phyloP scores from a whole-genome alignment of 2,329 filamentous ascomycete species.

The Conoideocrella luteorostrata region DNA sequence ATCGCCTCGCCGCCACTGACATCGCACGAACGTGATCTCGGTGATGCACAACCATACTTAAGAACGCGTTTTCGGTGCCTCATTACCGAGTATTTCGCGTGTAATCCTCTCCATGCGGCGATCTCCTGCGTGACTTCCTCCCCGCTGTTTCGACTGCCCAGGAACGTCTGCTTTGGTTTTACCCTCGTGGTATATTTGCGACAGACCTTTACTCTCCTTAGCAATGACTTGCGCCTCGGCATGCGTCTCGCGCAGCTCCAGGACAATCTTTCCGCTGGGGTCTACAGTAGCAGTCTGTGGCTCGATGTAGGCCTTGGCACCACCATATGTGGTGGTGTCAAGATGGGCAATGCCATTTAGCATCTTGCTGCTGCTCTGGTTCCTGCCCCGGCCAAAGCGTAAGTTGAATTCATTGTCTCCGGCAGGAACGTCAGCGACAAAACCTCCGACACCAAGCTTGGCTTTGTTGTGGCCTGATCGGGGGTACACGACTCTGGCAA shows the following conservation, averaged over 20 bases:
- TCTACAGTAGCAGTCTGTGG: constrained; percentile 38
- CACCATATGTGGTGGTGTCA: constrained; percentile 43
- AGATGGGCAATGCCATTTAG: constrained; percentile 33
- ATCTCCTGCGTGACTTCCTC: constrained; percentile 10
- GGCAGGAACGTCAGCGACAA: constrained; percentile 37
- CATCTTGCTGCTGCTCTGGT: constrained; percentile 18
- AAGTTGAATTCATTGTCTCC: constrained; percentile 38
- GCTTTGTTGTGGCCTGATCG: constrained; percentile 26
- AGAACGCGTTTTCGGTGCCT: not conserved
- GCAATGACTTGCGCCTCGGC: constrained; percentile 35
- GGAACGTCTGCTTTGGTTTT: constrained; percentile 14
- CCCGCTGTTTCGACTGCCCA: constrained; percentile 5
- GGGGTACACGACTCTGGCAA: constrained; percentile 45
- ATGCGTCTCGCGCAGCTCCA: constrained; percentile 35
- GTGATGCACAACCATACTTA: too few relatives aligned
- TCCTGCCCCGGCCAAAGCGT: constrained; percentile 14
- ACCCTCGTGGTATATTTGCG: constrained; percentile 24
- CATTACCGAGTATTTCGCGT: constrained; percentile 21
- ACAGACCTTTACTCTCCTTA: constrained; percentile 37
- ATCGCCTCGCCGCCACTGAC: not conserved
- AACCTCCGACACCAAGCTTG: constrained; percentile 49
- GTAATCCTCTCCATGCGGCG: constrained; percentile 18
- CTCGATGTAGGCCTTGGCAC: constrained; percentile 48
- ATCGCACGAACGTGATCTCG: not conserved
- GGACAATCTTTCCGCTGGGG: constrained; percentile 41